Percentiles rank a stretch among this genome's conserved stretches.
Conservation (phyloP, 257 asterid species). For the Nemophila menziesii region DNA sequence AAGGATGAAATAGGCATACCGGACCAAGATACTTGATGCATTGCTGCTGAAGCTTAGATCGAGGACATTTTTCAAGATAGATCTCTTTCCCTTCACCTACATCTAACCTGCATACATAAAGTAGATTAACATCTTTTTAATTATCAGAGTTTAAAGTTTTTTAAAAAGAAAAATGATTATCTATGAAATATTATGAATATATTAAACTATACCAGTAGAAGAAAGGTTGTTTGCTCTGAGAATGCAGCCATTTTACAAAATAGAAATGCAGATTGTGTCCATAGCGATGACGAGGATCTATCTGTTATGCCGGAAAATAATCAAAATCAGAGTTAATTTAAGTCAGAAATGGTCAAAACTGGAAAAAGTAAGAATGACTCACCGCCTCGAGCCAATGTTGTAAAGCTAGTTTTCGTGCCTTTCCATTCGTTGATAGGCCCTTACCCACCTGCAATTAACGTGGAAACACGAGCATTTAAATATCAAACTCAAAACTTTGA, state of each 20-base stretch:
- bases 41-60: slow-evolving; percentile 56
- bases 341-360: neutral
- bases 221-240: slow-evolving; percentile 49
- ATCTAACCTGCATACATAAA: slow-evolving; percentile 33
- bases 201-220: slow-evolving; percentile 35
- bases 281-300: slow-evolving; percentile 60
- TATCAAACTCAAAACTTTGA: neutral
- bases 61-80: slow-evolving; percentile 48
- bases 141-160: neutral
- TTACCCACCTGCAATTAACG: slow-evolving; percentile 37
- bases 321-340: neutral
- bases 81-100: slow-evolving; percentile 64
- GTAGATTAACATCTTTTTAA: neutral
- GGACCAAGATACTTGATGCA: slow-evolving; percentile 69
- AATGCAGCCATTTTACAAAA: slow-evolving; percentile 48
- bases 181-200: neutral
- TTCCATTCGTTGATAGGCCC: slow-evolving; percentile 41
- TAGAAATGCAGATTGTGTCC: slow-evolving; percentile 65
- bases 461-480: neutral
- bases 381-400: slow-evolving; percentile 70
- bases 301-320: slow-evolving; percentile 17
- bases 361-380: slow-evolving; percentile 4
- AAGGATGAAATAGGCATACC: slow-evolving; percentile 15
- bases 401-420: slow-evolving; percentile 50
- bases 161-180: no score